Conservation (phyloP, 1,139 yeast species). For the Ashbya aceris region DNA sequence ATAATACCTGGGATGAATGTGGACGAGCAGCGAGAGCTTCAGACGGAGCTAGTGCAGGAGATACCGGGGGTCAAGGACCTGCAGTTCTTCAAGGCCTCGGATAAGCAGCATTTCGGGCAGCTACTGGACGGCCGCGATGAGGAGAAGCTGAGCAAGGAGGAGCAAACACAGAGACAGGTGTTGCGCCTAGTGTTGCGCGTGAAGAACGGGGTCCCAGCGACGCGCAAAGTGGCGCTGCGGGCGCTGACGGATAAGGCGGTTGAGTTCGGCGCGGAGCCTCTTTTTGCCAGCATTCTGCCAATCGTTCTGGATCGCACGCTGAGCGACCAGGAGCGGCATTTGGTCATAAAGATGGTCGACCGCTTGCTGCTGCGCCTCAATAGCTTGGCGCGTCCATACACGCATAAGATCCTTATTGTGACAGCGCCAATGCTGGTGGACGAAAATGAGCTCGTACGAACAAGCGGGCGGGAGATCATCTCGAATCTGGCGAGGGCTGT, state of each 20-base stretch:
- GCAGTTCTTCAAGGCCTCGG: conserved; percentile 62
- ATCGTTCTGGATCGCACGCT: conserved; percentile 61
- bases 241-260: conserved; percentile 56
- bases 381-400: conserved; percentile 58
- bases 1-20: conserved; percentile 32
- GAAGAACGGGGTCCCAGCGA: conserved; percentile 66
- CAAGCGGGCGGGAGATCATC: conserved; percentile 74
- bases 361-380: conserved; percentile 59
- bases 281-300: conserved; percentile 66
- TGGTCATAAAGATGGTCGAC: conserved; percentile 67
- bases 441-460: conserved; percentile 62
- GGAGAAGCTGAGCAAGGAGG: conserved; percentile 39
- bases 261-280: conserved; percentile 56
- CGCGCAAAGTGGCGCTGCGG: conserved; percentile 64
- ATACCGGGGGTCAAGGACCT: conserved; percentile 58
- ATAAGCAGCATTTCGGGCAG: conserved; percentile 61
- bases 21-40: conserved; percentile 22
- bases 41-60: conserved; percentile 38
- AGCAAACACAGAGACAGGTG: conserved; percentile 50
- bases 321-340: conserved; percentile 78
- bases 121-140: conserved; percentile 37
- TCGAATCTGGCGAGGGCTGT: conserved; percentile 70
- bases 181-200: conserved; percentile 57
- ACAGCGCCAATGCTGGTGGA: conserved; percentile 75
- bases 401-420: conserved; percentile 64